Percentiles rank a stretch among this genome's conserved stretches.
Conservation (phyloP, 495 filamentous ascomycete genomes). For the Xylaria sp. region DNA sequence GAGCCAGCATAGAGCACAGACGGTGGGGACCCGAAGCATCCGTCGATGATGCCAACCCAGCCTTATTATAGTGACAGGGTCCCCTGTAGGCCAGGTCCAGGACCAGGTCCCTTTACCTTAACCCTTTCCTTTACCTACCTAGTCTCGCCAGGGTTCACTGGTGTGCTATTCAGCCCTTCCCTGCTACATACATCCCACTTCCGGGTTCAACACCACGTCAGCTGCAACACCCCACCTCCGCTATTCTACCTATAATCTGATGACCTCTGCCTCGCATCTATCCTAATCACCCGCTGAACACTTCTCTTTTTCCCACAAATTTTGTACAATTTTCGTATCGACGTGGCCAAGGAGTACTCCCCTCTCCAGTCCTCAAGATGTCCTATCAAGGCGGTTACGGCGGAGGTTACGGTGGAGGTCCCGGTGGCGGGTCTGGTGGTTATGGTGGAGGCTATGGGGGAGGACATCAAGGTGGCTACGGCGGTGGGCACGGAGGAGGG, state of each 20-base stretch:
- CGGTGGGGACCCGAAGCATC: not conserved
- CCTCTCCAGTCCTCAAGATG: conserved; percentile 2
- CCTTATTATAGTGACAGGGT: not conserved
- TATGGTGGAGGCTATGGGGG: conserved; percentile 8
- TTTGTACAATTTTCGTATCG: not conserved
- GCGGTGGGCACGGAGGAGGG: conserved; percentile 24
- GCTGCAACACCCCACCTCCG: conserved; percentile 8
- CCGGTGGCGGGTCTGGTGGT: conserved; percentile 21
- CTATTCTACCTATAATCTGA: conserved; percentile 7
- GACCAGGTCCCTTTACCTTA: not conserved
- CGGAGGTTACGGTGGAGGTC: conserved; percentile 31
- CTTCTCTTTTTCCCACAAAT: not conserved
- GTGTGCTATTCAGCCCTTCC: not conserved
- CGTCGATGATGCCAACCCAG: not conserved
- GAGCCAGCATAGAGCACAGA: not conserved
- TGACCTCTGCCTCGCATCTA: not conserved
- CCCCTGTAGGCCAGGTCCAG: not conserved
- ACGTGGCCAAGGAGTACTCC: not conserved
- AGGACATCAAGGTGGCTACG: conserved; percentile 24
- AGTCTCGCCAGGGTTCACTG: not conserved
- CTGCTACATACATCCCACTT: not conserved
- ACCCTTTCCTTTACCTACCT: not conserved
- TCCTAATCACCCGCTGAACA: not conserved
- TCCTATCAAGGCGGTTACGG: conserved; percentile 25
- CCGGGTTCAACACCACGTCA: conserved; percentile 5